These are phyloP conservation scores for Lipomyces yarrowii DNA, from an alignment of 1,139 yeast genomes.

Conservation along the genomic window DNA sequence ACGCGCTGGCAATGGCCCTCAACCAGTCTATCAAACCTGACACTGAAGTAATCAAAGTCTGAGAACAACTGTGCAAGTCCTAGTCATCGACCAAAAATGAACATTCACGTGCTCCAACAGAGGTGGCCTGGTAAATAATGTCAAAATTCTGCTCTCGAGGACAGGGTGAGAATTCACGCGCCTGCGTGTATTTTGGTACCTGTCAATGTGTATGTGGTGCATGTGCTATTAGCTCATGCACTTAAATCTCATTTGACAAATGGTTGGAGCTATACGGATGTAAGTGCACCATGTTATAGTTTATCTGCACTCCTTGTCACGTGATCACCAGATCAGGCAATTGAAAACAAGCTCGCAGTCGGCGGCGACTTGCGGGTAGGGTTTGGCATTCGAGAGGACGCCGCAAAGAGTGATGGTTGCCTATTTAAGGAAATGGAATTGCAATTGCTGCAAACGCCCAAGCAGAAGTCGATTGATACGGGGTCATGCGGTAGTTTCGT, in stretches of 20 bases:
- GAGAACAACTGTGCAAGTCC: not conserved
- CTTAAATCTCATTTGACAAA: not conserved
- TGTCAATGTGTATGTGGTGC: not conserved
- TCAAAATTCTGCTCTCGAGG: not conserved
- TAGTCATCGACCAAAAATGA: not conserved
- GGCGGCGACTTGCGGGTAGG: too few relatives aligned
- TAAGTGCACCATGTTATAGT: not conserved
- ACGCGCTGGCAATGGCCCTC: not conserved
- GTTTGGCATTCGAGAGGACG: too few relatives aligned
- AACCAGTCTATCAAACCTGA: not conserved
- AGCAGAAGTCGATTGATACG: too few relatives aligned
- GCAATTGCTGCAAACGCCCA: too few relatives aligned
- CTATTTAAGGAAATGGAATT: too few relatives aligned
- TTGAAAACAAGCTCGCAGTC: too few relatives aligned
- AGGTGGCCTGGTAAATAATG: not conserved
- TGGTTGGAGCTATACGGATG: not conserved
- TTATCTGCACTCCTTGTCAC: not conserved
- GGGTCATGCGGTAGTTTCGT: too few relatives aligned
- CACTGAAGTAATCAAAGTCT: not conserved
- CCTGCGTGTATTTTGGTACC: not conserved
- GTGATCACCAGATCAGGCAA: not conserved
- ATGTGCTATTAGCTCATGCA: not conserved
- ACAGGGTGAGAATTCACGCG: not conserved
- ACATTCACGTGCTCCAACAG: not conserved
- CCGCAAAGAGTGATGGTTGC: too few relatives aligned